A percentile compares a stretch with the other conserved stretches of the same genome.
Evolutionary conservation across 768 basidiomycete species (phyloP).

Genomic region (Russula dissimulans): DNA sequence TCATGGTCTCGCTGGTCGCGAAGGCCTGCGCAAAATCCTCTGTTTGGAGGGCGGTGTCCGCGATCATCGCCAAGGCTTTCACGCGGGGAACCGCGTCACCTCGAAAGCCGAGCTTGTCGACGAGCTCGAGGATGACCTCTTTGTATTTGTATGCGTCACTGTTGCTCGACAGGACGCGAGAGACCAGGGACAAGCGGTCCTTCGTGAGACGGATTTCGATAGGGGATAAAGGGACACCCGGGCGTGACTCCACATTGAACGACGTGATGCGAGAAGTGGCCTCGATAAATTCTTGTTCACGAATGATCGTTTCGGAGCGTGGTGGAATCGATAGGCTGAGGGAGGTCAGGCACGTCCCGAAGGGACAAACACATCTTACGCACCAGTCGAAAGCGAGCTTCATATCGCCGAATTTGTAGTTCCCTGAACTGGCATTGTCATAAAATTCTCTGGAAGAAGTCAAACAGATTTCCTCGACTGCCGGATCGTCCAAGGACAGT

Average conservation of each 20-base stretch:
- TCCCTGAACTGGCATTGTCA: slow-evolving; percentile 88
- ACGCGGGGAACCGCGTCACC: slow-evolving; percentile 68
- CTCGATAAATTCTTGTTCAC: slow-evolving; percentile 90
- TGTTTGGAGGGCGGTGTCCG: slow-evolving; percentile 73
- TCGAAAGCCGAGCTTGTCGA: slow-evolving; percentile 76
- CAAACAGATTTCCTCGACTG: slow-evolving; percentile 73
- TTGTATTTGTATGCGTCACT: slow-evolving; percentile 85
- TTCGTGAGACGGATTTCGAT: slow-evolving; percentile 90
- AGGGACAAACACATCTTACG: neutral
- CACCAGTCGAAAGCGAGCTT: slow-evolving; percentile 96
- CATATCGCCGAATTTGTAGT: slow-evolving; percentile 91
- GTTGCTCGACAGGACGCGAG: slow-evolving; percentile 76
- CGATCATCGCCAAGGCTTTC: slow-evolving; percentile 82
- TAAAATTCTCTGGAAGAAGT: slow-evolving; percentile 83
- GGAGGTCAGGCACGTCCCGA: neutral
- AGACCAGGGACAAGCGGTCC: slow-evolving; percentile 80
- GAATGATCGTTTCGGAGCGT: slow-evolving; percentile 47
- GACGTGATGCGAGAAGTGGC: slow-evolving; percentile 94
- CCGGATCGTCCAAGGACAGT: slow-evolving; percentile 38
- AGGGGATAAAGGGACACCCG: slow-evolving; percentile 73
- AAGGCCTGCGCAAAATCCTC: slow-evolving; percentile 74
- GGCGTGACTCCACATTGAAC: slow-evolving; percentile 71
- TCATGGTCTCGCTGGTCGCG: slow-evolving; percentile 64
- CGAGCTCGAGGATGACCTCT: slow-evolving; percentile 84
- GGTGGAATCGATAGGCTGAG: slow-evolving; percentile 67